Base-by-base conservation (phyloP, 164 flowering plant genomes). In the Aristolochia contorta region DNA sequence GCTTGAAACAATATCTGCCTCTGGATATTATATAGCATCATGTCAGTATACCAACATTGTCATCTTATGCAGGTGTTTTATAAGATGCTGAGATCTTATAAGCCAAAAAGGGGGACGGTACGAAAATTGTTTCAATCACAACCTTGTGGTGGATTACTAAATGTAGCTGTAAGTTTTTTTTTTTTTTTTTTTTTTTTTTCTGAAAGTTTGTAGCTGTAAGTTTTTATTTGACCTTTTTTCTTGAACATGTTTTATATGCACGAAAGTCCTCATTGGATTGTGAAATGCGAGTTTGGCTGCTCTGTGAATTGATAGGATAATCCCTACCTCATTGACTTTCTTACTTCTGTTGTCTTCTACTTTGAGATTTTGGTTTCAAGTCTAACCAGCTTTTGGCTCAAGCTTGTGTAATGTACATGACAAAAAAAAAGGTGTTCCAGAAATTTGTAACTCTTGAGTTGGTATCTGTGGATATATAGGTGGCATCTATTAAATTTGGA, bases 121-220 rank as follows among this genome's bases (percentile, higher is more conserved):
- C 72, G 62, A 52, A 55, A 51, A 6, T 27, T 78, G 53, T 79
- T 83, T 56, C 66, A 77, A 45, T 64, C 72, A 18, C 74, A 69
- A 57, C 98, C 98, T 27, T 80, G 67, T 60, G 43, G 75, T 64
- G 96, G 82, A 60, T 63, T 93, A 63, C 79, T 90, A 20, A 76
- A 86, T 77, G 79, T 86, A 54, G 96, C 97, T 71, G 98, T 93
- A 81, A 87, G 98, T 82, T 43, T 50, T 51, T 1, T 16, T 32
- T 0, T 1, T 53, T 23, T 53, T n/a, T 10, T 37, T 7, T 37
- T 37, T n/a, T n/a, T n/a, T n/a, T n/a, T n/a, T n/a, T n/a, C n/a
- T n/a, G n/a, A n/a, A n/a, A n/a, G n/a, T n/a, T n/a, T 77, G 79
- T 86, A 54, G 96, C 97, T 71, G 98, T 93, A 81, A 87, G 98